Evolutionary conservation across 2,329 filamentous ascomycete genomes (phyloP).

Genomic region (Fusarium marasasianum): DNA sequence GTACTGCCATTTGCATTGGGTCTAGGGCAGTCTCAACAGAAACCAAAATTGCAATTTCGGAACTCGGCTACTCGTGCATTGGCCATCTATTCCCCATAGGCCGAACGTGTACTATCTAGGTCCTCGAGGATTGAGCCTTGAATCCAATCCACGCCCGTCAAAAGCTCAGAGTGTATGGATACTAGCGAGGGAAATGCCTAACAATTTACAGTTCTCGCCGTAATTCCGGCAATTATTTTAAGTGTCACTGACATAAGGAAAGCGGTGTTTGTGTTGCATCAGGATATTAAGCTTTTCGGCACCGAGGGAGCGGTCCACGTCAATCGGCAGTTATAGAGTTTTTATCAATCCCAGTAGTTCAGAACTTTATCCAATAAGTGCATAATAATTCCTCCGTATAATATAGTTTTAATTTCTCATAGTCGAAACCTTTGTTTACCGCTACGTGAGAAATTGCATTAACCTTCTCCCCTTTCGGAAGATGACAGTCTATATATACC

Average conservation of each 20-base stretch:
- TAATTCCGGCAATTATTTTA: fast-evolving
- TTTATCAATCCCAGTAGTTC: background rate
- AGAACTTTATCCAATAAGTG: background rate
- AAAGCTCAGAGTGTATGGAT: background rate
- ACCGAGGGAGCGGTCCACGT: background rate
- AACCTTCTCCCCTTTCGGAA: fast-evolving
- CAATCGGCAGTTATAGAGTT: background rate
- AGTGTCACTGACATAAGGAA: fast-evolving
- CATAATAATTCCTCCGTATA: background rate
- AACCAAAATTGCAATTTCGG: background rate
- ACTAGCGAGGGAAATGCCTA: fast-evolving
- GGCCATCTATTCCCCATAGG: fast-evolving
- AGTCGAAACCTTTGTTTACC: background rate
- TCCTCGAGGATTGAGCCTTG: background rate
- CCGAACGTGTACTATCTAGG: background rate
- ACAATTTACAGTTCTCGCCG: fast-evolving
- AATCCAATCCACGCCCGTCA: background rate
- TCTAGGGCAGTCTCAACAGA: fast-evolving
- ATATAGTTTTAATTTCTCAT: background rate
- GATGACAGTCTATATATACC: background rate
- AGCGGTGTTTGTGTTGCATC: fast-evolving
- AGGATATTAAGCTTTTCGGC: background rate
- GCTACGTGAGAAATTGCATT: fast-evolving
- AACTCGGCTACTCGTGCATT: background rate
- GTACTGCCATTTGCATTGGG: fast-evolving